Base-by-base conservation (phyloP, 192 early-diverging fungal species). In the Irineochytrium annulatum region DNA sequence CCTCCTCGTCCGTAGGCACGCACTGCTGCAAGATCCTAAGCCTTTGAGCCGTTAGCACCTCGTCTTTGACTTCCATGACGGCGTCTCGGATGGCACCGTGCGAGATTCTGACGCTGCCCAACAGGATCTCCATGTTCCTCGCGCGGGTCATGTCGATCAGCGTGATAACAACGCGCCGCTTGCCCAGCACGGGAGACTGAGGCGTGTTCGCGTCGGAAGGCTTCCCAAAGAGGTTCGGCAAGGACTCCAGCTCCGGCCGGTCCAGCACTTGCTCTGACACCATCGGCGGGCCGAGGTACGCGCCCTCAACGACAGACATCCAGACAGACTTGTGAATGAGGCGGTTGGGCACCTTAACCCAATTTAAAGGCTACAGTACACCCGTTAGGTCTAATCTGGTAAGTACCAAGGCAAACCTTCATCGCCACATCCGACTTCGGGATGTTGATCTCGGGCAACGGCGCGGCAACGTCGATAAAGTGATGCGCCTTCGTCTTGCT, bases 321-420 rank as follows among this genome's bases (percentile, higher is more conserved):
- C 80, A 82, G 0, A 76, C 52, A 37, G 65, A 74, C 5, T 61
- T 56, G 27, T 61, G 24, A 14, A 67, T 55, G 5, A 59, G 45
- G n/a, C 60, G 39, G 43, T 59, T 43, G 17, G 59, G 54, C 19
- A 82, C 46, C 54, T 82, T 82, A 0, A 44, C 41, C 80, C 80
- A 82, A 43, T 72, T 67, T 0, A 82, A 54, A 0, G 63, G 63
- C 64, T 81, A 27, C 27, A 20, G 22, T 8, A 29, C 22, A 46
- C 1, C 16, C 8, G 39, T 22, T 24, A 37, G 43, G 0, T 16
- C 43, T 20, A 44, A 43, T 26, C 20, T 13, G 28, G 49, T 22
- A 0, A 26, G 24, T 0, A 49, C 16, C 46, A 59, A 32, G 2
- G 27, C n/a, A 8, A 24, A 60, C 59, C 48, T 41, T 52, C 14